Evolutionary conservation across 2,329 filamentous ascomycete species (phyloP).

Genomic region (Claviceps digitariae): DNA sequence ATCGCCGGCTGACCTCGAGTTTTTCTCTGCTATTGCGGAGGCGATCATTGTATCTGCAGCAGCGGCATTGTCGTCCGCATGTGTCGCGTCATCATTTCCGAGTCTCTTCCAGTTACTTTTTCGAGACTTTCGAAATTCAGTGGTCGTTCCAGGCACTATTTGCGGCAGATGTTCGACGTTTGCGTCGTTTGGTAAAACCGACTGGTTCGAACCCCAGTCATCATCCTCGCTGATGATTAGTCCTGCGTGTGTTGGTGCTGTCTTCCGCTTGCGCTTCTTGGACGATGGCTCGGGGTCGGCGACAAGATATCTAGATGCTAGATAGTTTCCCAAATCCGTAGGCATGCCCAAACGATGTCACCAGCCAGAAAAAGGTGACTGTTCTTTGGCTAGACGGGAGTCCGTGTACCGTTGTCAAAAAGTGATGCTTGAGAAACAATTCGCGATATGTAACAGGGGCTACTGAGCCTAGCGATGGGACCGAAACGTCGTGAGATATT

Average conservation of each 20-base stretch:
- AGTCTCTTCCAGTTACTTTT: conserved; percentile 72
- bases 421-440: background rate
- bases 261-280: conserved; percentile 54
- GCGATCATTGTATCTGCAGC: conserved; percentile 66
- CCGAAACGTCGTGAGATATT: background rate
- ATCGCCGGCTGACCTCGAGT: conserved; percentile 32
- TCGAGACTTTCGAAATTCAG: conserved; percentile 60
- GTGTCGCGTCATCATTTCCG: conserved; percentile 25
- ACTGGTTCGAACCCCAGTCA: conserved; percentile 35
- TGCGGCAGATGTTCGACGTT: conserved; percentile 35
- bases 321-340: conserved; percentile 62
- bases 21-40: conserved; percentile 54
- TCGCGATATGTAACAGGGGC: background rate
- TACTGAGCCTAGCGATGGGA: background rate
- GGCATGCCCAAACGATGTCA: conserved; percentile 27
- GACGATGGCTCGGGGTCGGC: conserved; percentile 37
- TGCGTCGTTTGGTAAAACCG: conserved; percentile 16
- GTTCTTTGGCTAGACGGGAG: background rate
- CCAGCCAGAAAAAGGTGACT: background rate
- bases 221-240: conserved; percentile 54
- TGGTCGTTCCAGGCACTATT: conserved; percentile 35
- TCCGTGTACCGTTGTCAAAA: background rate
- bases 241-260: conserved; percentile 26
- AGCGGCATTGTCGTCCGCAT: conserved; percentile 30
- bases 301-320: conserved; percentile 79